These are phyloP conservation scores for Penicillium aurantiogriseum DNA, from an alignment of 2,329 filamentous ascomycete species.

Conservation along the genomic window DNA sequence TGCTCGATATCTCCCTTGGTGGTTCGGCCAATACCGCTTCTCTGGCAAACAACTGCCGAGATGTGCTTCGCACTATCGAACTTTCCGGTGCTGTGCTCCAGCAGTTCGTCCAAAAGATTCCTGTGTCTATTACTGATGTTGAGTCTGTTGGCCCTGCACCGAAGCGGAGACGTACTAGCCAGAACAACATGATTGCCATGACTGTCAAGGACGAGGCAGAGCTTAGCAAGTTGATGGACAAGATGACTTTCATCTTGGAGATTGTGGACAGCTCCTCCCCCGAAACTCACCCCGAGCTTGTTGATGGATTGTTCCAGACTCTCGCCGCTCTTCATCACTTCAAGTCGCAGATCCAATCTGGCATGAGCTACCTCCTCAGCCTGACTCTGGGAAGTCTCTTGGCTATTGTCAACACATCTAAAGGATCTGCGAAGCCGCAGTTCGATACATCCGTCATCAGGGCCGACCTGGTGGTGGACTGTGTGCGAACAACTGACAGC, in stretches of 20 bases:
- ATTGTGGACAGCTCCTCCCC: slow-evolving; percentile 79
- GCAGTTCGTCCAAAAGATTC: slow-evolving; percentile 70
- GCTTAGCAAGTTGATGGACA: slow-evolving; percentile 66
- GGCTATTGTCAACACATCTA: slow-evolving; percentile 77
- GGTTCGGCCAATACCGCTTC: slow-evolving; percentile 24
- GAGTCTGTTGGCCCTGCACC: slow-evolving; percentile 69
- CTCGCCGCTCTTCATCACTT: slow-evolving; percentile 86
- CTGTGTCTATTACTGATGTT: slow-evolving; percentile 66
- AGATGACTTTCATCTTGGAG: slow-evolving; percentile 83
- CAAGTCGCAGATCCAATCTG: slow-evolving; percentile 75
- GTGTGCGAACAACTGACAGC: slow-evolving; percentile 85
- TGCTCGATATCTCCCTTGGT: slow-evolving; percentile 45
- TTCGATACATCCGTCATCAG: slow-evolving; percentile 79
- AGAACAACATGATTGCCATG: slow-evolving; percentile 64
- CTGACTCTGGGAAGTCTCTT: slow-evolving; percentile 78
- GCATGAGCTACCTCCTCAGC: slow-evolving; percentile 86
- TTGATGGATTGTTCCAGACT: slow-evolving; percentile 76
- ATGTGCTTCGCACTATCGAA: slow-evolving; percentile 70
- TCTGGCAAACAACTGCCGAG: slow-evolving; percentile 47
- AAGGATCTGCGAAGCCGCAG: slow-evolving; percentile 46
- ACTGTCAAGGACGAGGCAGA: slow-evolving; percentile 63
- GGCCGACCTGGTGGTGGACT: slow-evolving; percentile 88
- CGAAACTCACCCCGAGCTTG: slow-evolving; percentile 69
- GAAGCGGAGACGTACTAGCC: slow-evolving; percentile 77
- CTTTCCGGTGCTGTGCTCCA: slow-evolving; percentile 71